A percentile compares a stretch with the other conserved stretches of the same genome.
Conservation (phyloP, 2,329 filamentous ascomycete genomes). For the Sporothrix inflata region DNA sequence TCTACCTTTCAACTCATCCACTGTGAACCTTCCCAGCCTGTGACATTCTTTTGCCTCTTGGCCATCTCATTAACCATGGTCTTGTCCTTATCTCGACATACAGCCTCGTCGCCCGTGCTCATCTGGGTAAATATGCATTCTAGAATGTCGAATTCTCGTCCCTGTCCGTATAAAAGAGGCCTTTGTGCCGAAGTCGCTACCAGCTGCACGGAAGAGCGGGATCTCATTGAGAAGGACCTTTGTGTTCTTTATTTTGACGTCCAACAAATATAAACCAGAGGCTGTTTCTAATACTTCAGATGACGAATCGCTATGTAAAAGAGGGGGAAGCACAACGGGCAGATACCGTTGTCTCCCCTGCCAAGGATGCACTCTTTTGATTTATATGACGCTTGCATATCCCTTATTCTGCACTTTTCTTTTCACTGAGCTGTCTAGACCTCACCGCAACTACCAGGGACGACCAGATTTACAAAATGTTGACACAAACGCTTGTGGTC, state of each 20-base stretch:
- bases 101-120: conserved; percentile 1
- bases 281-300: background rate
- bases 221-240: background rate
- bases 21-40: too few relatives aligned
- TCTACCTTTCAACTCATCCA: background rate
- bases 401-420: too few relatives aligned
- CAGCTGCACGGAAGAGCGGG: background rate
- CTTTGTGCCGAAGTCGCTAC: background rate
- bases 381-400: background rate
- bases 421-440: background rate
- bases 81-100: background rate
- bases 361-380: background rate
- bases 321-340: background rate
- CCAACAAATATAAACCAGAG: background rate
- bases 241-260: background rate
- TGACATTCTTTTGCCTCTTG: too few relatives aligned
- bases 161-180: background rate
- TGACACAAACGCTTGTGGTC: background rate
- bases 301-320: background rate
- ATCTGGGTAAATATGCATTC: conserved; percentile 15
- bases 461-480: background rate
- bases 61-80: background rate
- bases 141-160: background rate
- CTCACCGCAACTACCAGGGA: background rate
- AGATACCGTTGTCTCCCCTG: background rate